These are phyloP conservation scores for Dichotomopilus funicola DNA, from an alignment of 2,329 filamentous ascomycete species.

Conservation along the genomic window DNA sequence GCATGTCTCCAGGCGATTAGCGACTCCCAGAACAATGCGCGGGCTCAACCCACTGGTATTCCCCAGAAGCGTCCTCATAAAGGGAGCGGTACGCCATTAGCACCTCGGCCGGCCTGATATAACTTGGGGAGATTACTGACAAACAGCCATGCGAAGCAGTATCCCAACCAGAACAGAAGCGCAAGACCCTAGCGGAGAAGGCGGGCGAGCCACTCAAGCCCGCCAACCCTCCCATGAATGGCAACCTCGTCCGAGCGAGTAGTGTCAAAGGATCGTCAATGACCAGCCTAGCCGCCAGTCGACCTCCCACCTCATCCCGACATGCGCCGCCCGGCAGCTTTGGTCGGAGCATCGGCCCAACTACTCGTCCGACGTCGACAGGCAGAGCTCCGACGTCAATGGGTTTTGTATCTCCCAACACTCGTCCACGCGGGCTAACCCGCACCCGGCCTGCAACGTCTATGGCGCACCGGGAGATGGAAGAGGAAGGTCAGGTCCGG, in stretches of 20 bases:
- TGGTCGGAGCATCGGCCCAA: constrained; percentile 51
- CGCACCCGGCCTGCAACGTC: constrained; percentile 36
- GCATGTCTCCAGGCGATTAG: constrained; percentile 45
- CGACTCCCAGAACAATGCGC: constrained; percentile 55
- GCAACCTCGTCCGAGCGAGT: constrained; percentile 34
- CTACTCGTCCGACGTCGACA: constrained; percentile 39
- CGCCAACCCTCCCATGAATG: constrained; percentile 33
- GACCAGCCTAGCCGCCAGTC: constrained; percentile 23
- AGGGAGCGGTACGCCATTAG: constrained; percentile 25
- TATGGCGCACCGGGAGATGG: constrained; percentile 30
- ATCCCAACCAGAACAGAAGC: constrained; percentile 51
- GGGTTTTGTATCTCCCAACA: constrained; percentile 39
- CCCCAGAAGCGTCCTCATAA: constrained; percentile 42
- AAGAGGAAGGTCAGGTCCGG: constrained; percentile 23
- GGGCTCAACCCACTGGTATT: constrained; percentile 38
- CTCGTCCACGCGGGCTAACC: constrained; percentile 36
- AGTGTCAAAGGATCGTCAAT: constrained; percentile 37
- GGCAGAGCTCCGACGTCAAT: constrained; percentile 48
- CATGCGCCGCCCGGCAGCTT: constrained; percentile 43
- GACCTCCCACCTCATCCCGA: constrained; percentile 34
- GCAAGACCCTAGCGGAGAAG: constrained; percentile 51
- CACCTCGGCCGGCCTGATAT: background rate
- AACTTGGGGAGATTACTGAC: constrained; percentile 8
- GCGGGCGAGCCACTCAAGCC: constrained; percentile 45
- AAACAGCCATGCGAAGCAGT: constrained; percentile 32